These are phyloP conservation scores for Phytopythium aichiense DNA, from an alignment of 352 stramenopile genomes.

Conservation along the genomic window DNA sequence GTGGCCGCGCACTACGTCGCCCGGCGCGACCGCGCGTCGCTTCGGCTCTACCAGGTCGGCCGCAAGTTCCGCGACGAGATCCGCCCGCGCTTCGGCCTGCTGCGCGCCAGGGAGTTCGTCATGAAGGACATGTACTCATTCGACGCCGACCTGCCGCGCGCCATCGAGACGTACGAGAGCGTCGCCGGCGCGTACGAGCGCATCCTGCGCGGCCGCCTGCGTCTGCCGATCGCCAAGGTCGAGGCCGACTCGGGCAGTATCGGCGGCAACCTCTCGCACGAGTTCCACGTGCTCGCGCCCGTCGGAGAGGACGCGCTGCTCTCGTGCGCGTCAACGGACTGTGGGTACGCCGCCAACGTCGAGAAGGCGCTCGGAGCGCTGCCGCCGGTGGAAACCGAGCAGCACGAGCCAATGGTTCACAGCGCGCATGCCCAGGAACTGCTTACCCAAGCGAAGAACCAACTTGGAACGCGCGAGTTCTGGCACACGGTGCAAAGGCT, in stretches of 20 bases:
- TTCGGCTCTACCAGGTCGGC: slow-evolving; percentile 85
- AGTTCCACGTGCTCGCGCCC: slow-evolving; percentile 84
- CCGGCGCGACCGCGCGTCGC: slow-evolving; percentile 28
- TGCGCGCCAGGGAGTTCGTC: slow-evolving; percentile 82
- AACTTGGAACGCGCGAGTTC: slow-evolving; percentile 13
- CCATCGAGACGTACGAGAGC: slow-evolving; percentile 70
- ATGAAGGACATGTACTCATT: slow-evolving; percentile 94
- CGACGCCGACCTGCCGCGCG: slow-evolving; percentile 54
- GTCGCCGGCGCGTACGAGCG: slow-evolving; percentile 77
- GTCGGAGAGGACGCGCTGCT: slow-evolving; percentile 84
- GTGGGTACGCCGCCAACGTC: slow-evolving; percentile 85
- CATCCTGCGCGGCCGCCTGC: slow-evolving; percentile 63
- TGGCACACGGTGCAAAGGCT: slow-evolving; percentile 32
- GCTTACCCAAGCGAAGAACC: slow-evolving; percentile 19
- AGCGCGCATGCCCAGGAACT: slow-evolving; percentile 11
- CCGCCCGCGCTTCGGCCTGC: slow-evolving; percentile 76
- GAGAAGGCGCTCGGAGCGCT: slow-evolving; percentile 70
- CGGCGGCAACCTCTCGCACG: slow-evolving; percentile 85
- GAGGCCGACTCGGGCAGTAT: slow-evolving; percentile 86
- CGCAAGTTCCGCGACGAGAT: slow-evolving; percentile 89
- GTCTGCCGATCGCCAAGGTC: slow-evolving; percentile 72
- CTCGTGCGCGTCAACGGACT: slow-evolving; percentile 44
- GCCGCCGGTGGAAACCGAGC: not conserved
- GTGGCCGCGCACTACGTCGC: slow-evolving; percentile 60
- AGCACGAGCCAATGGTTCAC: not conserved